Percentiles rank a stretch among this genome's conserved stretches.
phyloP scores from a whole-genome alignment of 2,329 filamentous ascomycete genomes.

The Colletotrichum paranaense region DNA sequence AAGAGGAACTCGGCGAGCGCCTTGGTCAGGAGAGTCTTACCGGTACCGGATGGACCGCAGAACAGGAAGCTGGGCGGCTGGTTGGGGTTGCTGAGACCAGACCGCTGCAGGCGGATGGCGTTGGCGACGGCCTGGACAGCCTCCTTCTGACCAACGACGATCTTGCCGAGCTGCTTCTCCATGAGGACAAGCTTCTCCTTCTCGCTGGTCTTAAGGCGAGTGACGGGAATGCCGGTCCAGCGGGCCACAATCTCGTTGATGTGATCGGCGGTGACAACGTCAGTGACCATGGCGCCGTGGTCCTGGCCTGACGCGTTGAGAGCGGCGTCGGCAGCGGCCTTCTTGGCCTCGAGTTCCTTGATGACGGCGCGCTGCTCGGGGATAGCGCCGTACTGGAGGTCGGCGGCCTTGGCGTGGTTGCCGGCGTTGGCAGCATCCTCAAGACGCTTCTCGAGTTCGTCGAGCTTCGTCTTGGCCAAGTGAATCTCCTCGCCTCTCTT shows the following conservation, averaged over 20 bases:
- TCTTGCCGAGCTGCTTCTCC: slow-evolving; percentile 85
- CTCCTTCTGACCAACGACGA: slow-evolving; percentile 94
- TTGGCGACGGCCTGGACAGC: slow-evolving; percentile 94
- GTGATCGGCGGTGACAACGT: slow-evolving; percentile 94
- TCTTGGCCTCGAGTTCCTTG: slow-evolving; percentile 82
- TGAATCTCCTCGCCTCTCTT: slow-evolving; percentile 91
- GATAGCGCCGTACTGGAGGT: slow-evolving; percentile 97
- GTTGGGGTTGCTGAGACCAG: slow-evolving; percentile 94
- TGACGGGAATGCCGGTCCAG: slow-evolving; percentile 99
- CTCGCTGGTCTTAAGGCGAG: slow-evolving; percentile 91
- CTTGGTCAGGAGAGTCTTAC: slow-evolving; percentile 97
- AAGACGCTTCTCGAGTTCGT: slow-evolving; percentile 88
- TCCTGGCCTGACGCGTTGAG: slow-evolving; percentile 68
- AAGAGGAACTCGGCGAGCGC: slow-evolving; percentile 98
- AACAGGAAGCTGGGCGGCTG: slow-evolving; percentile 98
- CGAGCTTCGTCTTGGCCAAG: slow-evolving; percentile 93
- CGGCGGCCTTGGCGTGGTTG: slow-evolving; percentile 88
- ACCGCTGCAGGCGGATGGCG: slow-evolving; percentile 93
- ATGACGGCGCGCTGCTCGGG: slow-evolving; percentile 89
- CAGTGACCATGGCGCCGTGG: slow-evolving; percentile 81
- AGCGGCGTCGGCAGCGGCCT: slow-evolving; percentile 80
- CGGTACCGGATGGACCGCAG: slow-evolving; percentile 97
- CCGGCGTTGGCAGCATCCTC: slow-evolving; percentile 92
- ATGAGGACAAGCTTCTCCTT: slow-evolving; percentile 99
- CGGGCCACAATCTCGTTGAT: slow-evolving; percentile 98